These are phyloP conservation scores for Schizonepeta tenuifolia DNA, from an alignment of 257 asterid genomes.

Conservation along the genomic window DNA sequence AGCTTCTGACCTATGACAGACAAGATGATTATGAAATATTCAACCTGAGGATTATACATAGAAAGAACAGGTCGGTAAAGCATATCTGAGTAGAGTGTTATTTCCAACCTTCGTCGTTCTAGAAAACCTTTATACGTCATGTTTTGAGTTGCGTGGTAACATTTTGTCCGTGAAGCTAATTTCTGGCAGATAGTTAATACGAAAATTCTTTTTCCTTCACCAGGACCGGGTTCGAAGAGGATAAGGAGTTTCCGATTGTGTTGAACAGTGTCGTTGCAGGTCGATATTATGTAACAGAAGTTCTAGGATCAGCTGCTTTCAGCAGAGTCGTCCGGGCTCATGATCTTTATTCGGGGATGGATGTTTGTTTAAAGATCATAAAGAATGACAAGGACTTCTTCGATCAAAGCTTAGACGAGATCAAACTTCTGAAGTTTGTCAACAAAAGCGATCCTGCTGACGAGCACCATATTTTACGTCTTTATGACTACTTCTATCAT, in stretches of 20 bases:
- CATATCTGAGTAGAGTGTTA: background rate
- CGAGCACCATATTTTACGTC: slow-evolving; percentile 76
- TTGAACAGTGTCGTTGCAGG: slow-evolving; percentile 71
- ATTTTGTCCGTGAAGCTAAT: slow-evolving; percentile 21
- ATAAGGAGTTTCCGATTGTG: slow-evolving; percentile 79
- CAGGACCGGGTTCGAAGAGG: slow-evolving; percentile 96
- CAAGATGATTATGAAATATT: slow-evolving; percentile 73
- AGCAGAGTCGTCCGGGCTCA: slow-evolving; percentile 89
- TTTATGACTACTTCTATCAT: slow-evolving; percentile 86
- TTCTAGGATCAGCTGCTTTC: slow-evolving; percentile 91
- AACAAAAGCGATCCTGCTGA: slow-evolving; percentile 87
- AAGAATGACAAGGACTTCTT: slow-evolving; percentile 90
- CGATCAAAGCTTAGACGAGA: slow-evolving; percentile 92
- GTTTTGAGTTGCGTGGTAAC: background rate
- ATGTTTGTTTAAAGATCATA: slow-evolving; percentile 89
- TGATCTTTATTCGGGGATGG: slow-evolving; percentile 74
- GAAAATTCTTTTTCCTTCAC: slow-evolving; percentile 39
- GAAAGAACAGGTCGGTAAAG: slow-evolving; percentile 73
- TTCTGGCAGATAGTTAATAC: slow-evolving; percentile 35
- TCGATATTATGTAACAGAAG: slow-evolving; percentile 69
- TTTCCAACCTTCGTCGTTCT: background rate
- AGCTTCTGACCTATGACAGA: slow-evolving; percentile 47
- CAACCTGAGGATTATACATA: slow-evolving; percentile 69
- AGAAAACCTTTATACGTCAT: background rate
- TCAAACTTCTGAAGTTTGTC: slow-evolving; percentile 85